Conservation (phyloP, 495 filamentous ascomycete species). For the Recurvomyces mirabilis region DNA sequence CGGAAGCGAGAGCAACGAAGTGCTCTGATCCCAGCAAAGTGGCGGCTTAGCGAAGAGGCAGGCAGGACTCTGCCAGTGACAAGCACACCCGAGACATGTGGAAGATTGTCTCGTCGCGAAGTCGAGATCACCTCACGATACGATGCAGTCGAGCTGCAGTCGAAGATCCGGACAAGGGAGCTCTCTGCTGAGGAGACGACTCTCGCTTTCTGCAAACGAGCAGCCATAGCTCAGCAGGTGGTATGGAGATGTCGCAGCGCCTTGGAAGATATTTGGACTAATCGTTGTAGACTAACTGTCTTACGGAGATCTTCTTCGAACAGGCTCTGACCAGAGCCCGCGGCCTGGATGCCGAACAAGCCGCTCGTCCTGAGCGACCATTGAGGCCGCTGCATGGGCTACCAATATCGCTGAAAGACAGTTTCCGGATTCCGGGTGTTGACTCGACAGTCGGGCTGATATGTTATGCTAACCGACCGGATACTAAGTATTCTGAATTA, state of each 20-base stretch:
- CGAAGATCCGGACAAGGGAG: background rate
- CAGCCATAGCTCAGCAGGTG: slow-evolving; percentile 5
- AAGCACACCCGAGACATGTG: too few species aligned
- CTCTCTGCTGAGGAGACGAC: background rate
- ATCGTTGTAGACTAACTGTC: slow-evolving; percentile 46
- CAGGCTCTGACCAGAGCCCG: slow-evolving; percentile 46
- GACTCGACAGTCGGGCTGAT: background rate
- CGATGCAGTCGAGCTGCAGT: background rate
- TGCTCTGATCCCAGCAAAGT: too few species aligned
- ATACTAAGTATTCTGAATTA: background rate
- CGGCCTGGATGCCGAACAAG: slow-evolving; percentile 39
- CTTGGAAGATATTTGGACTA: too few species aligned
- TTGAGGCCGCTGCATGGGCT: background rate
- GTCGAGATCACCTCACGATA: too few species aligned
- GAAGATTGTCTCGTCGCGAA: too few species aligned
- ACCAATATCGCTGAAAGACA: background rate
- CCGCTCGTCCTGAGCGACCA: background rate
- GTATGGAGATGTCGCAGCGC: too few species aligned
- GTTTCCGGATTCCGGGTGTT: background rate
- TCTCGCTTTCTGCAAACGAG: slow-evolving; percentile 5
- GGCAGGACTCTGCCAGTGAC: too few species aligned
- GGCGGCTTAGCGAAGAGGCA: too few species aligned
- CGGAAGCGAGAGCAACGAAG: too few species aligned
- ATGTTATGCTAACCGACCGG: background rate
- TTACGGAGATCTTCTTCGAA: slow-evolving; percentile 54